Evolutionary conservation across 2,329 filamentous ascomycete genomes (phyloP).

Genomic region (Arthrobotrys sphaeroides): DNA sequence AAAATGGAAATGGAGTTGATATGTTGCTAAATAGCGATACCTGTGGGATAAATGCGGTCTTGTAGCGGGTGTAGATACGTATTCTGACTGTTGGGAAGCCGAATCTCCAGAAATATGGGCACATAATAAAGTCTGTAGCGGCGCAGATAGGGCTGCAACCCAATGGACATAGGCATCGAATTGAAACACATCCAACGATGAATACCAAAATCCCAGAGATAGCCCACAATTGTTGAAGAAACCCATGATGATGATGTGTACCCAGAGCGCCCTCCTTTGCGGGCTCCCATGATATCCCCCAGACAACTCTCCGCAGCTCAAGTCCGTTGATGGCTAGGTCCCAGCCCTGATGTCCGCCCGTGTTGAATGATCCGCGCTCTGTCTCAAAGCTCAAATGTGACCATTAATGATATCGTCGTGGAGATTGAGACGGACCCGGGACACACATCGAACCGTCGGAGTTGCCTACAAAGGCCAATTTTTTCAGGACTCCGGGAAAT

Average conservation of each 20-base stretch:
- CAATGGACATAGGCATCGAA: no score
- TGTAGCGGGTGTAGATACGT: not conserved
- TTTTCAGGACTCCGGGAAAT: not conserved
- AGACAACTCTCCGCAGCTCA: not conserved
- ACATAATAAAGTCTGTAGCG: no score
- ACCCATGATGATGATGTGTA: not conserved
- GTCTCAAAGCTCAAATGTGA: not conserved
- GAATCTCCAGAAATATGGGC: no score
- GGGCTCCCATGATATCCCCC: not conserved
- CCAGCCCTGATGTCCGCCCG: not conserved
- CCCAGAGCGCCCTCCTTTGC: not conserved
- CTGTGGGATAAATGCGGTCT: not conserved
- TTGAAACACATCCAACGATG: no score
- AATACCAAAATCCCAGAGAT: not conserved
- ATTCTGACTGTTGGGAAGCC: not conserved
- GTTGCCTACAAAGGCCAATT: not conserved
- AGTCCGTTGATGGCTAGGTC: not conserved
- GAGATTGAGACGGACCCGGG: not conserved
- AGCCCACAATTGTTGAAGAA: not conserved
- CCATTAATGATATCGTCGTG: not conserved
- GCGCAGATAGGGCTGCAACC: no score
- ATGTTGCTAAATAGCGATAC: no score
- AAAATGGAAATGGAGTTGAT: not conserved
- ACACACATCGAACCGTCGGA: not conserved
- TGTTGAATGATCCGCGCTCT: slow-evolving; percentile 6